Evolutionary conservation across 1,139 yeast genomes (phyloP).

Genomic region (Yamadazyma triangularis): DNA sequence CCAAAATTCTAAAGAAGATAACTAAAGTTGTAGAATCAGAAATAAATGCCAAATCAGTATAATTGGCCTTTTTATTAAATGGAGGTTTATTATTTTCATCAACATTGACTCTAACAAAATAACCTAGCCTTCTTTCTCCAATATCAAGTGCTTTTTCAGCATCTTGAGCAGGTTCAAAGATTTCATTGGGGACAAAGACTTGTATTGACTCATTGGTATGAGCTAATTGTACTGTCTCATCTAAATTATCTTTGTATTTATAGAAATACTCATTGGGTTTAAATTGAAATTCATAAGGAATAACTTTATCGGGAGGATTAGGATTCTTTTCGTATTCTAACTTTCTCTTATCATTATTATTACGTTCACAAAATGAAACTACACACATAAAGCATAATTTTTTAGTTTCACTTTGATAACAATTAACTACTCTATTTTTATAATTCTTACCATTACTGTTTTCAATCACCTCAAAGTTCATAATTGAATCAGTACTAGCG

Average conservation of each 20-base stretch:
- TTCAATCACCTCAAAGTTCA: conserved; percentile 32
- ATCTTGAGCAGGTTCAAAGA: conserved; percentile 15
- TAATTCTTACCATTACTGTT: conserved; percentile 33
- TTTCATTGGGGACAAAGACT: conserved; percentile 29
- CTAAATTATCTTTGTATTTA: conserved; percentile 28
- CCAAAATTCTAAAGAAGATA: conserved; percentile 25
- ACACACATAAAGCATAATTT: conserved; percentile 29
- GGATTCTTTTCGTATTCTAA: conserved; percentile 6
- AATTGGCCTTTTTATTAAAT: conserved; percentile 15
- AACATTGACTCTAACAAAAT: conserved; percentile 31
- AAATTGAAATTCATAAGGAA: conserved; percentile 29
- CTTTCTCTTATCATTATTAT: conserved; percentile 16
- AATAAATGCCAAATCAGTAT: conserved; percentile 21
- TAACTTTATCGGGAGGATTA: conserved; percentile 11
- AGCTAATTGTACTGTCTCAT: conserved; percentile 19
- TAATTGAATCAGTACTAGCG: conserved; percentile 24
- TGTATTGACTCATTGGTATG: conserved; percentile 32
- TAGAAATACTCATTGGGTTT: conserved; percentile 27
- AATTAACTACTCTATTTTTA: conserved; percentile 31
- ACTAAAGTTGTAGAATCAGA: conserved; percentile 34
- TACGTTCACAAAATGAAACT: conserved; percentile 31
- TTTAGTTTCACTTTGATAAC: conserved; percentile 28
- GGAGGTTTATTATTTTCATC: conserved; percentile 25
- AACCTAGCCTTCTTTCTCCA: conserved; percentile 29
- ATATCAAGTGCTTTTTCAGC: conserved; percentile 17